Conservation (phyloP, 176 grass and related monocot genomes). For the Alopecurus myosuroides region DNA sequence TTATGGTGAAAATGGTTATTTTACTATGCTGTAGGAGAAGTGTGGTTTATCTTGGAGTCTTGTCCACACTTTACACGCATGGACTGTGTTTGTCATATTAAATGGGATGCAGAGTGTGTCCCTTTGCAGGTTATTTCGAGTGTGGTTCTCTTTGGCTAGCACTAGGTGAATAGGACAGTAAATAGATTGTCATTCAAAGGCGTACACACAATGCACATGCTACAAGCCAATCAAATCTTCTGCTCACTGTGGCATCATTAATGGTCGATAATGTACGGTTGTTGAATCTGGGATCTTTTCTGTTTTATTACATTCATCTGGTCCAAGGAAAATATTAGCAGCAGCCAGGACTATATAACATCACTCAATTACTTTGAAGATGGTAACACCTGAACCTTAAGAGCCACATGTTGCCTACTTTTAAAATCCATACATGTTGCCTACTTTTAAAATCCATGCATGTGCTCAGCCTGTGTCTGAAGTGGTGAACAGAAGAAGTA, state of each 20-base stretch:
- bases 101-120: slow-evolving; percentile 7
- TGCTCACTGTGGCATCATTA: slow-evolving; percentile 3
- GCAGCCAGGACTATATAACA: background rate
- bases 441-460: background rate
- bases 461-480: background rate
- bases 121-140: slow-evolving; percentile 13
- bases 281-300: background rate
- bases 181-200: slow-evolving; percentile 21
- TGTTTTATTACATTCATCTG: background rate
- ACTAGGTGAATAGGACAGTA: slow-evolving; percentile 15
- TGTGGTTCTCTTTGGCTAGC: background rate
- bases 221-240: slow-evolving; percentile 30
- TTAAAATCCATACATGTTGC: slow-evolving; percentile 6
- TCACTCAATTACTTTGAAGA: background rate
- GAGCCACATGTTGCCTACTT: background rate
- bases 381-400: slow-evolving; percentile 11
- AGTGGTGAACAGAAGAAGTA: background rate
- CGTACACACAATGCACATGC: slow-evolving; percentile 11
- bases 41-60: background rate
- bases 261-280: background rate
- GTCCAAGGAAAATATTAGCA: background rate
- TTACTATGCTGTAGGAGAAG: background rate
- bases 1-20: slow-evolving; percentile 7
- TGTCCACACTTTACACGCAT: background rate
- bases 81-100: background rate